Evolutionary conservation across 2,329 filamentous ascomycete genomes (phyloP), one percentile per base, ranked within the genome.

Genomic region (Fusarium multiceps): DNA sequence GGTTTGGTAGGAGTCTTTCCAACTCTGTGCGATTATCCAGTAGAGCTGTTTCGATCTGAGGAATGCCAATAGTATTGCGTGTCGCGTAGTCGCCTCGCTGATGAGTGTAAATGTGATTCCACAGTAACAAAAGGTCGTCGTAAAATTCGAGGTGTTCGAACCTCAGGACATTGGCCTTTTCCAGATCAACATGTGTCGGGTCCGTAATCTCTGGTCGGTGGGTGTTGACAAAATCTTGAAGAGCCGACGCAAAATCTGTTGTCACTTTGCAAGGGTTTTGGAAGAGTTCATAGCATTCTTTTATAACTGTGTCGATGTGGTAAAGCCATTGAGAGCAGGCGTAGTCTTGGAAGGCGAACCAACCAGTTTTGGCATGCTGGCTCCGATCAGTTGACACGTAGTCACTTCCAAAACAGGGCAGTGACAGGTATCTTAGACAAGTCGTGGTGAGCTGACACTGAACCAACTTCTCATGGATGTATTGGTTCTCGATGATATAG

Each of bases 91-190:
- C 59, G 3, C 61, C 61, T 2, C 30, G 18, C 7, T 63, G 61
- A 4, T 63, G 61, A 13, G 61, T 63, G 2, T 49, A 63, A 7
- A 63, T 63, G 2, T 63, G 61, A 0, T 63, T 63, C 61, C 59
- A 63, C 11, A 63, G 6, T 2, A 50, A 1, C 0, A 27, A 1
- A 3, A 63, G 30, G 0, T 63, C 59, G 0, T 7, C 4, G 0
- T 63, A 63, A 1, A 56, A 11, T 2, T 14, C 7, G 1, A 45
- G 2, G 11, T 14, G 3, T 0, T 9, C 1, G 10, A 63, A 63
- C 0, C 1, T 16, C 0, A 6, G 2, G 11, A 63, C 37, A 0
- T 28, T 47, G 3, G 1, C 11, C 2, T 27, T 6, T 1, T 40
- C 37, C 0, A 63, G 6, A 0, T 28, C 50, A 9, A 0, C 0